Evolutionary conservation across 805 yeast species (phyloP).

Genomic region (Suhomyces faveliae): DNA sequence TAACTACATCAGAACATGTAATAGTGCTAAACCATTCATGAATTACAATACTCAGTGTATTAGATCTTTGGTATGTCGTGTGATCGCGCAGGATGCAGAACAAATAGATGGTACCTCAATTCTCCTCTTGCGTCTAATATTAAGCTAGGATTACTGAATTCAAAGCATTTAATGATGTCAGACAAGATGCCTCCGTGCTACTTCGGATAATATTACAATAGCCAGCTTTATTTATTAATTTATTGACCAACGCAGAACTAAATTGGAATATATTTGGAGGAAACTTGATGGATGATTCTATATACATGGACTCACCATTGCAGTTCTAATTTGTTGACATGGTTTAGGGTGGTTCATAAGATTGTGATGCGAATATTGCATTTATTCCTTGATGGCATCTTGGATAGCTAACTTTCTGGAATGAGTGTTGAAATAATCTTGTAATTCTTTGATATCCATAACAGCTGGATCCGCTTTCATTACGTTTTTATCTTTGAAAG

Average conservation of each 20-base stretch:
- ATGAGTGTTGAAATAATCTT: conserved; percentile 71
- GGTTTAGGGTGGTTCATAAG: neutral
- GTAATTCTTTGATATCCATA: conserved; percentile 65
- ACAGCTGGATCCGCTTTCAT: conserved; percentile 65
- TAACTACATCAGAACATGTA: neutral
- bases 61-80: neutral
- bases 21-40: neutral
- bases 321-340: neutral
- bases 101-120: neutral
- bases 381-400: conserved; percentile 54
- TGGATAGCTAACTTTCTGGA: conserved; percentile 74
- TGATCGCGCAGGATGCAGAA: neutral
- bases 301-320: conserved; percentile 1
- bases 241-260: conserved; percentile 1
- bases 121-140: neutral
- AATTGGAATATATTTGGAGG: neutral
- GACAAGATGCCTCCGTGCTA: neutral
- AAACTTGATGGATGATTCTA: neutral
- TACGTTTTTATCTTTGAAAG: conserved; percentile 74
- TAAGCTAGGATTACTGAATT: neutral
- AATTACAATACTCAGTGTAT: neutral
- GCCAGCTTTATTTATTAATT: neutral
- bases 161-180: neutral
- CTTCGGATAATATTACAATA: neutral
- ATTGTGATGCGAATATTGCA: conserved; percentile 1